These are phyloP conservation scores for Trichoderma orchidacearum DNA, from an alignment of 495 filamentous ascomycete genomes.

Conservation along the genomic window DNA sequence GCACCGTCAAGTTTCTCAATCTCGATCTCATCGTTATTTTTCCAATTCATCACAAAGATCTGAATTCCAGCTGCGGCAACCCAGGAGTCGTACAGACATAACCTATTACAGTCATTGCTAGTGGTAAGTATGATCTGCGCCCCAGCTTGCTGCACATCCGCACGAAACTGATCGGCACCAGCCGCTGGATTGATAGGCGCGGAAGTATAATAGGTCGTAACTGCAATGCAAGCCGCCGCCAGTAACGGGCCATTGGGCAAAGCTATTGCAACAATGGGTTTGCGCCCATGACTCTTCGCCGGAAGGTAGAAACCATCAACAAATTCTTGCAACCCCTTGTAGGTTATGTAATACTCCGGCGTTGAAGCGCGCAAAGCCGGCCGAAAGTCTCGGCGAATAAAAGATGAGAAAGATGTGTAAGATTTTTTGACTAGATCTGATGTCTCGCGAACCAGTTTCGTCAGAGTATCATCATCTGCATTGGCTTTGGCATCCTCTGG, in stretches of 20 bases:
- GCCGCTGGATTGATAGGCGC: conserved; percentile 17
- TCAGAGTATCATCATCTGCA: neutral
- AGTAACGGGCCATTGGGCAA: conserved; percentile 21
- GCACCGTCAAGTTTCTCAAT: neutral
- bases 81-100: conserved; percentile 3
- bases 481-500: neutral
- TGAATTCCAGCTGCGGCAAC: neutral
- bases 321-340: conserved; percentile 1
- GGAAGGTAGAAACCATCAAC: conserved; percentile 2
- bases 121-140: conserved; percentile 7
- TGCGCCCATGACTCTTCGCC: neutral
- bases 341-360: neutral
- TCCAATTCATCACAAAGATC: conserved; percentile 4
- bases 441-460: neutral
- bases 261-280: conserved; percentile 19
- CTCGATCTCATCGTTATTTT: neutral
- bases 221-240: conserved; percentile 14
- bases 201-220: conserved; percentile 17
- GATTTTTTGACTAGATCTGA: conserved; percentile 1
- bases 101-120: conserved; percentile 3
- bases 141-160: conserved; percentile 10
- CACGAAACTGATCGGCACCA: conserved; percentile 11
- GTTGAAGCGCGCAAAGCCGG: neutral
- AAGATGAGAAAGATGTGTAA: neutral
- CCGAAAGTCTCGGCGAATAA: neutral